Conservation (phyloP, 345 rosid species). For the Jatropha curcas region DNA sequence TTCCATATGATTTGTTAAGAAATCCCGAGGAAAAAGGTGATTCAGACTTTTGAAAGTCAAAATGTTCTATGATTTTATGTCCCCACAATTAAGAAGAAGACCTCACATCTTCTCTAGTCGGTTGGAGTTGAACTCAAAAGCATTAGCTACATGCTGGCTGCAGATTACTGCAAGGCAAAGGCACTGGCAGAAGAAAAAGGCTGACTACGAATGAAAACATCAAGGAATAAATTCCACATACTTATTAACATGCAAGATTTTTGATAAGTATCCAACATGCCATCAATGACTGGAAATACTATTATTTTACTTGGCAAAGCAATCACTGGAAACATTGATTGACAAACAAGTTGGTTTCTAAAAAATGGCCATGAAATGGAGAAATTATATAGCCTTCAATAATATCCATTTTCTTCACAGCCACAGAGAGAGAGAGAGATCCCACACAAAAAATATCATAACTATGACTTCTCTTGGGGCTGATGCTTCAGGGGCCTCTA, state of each 20-base stretch:
- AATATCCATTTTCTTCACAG: not conserved
- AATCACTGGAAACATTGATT: not conserved
- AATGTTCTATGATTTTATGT: not conserved
- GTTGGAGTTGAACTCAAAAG: not conserved
- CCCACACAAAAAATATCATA: not conserved
- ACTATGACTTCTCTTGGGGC: not conserved
- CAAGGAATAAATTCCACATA: not conserved
- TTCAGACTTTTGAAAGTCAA: not conserved
- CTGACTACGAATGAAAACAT: not conserved
- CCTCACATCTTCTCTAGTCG: not conserved
- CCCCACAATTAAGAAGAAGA: not conserved
- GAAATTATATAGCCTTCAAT: not conserved
- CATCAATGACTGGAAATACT: not conserved
- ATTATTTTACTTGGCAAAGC: too few relatives aligned
- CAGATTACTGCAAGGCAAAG: not conserved
- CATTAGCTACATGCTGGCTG: not conserved
- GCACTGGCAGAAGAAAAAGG: not conserved
- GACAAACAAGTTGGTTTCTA: not conserved
- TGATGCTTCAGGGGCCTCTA: not conserved
- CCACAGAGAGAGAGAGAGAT: not conserved
- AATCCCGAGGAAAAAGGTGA: not conserved
- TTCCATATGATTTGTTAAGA: not conserved
- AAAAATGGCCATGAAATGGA: not conserved
- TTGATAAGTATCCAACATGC: not conserved
- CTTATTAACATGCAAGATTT: not conserved